Percentiles rank a stretch among this genome's conserved stretches.
These are phyloP conservation scores for Taphrina communis DNA, from an alignment of 1,139 yeast genomes.

Conservation along the genomic window DNA sequence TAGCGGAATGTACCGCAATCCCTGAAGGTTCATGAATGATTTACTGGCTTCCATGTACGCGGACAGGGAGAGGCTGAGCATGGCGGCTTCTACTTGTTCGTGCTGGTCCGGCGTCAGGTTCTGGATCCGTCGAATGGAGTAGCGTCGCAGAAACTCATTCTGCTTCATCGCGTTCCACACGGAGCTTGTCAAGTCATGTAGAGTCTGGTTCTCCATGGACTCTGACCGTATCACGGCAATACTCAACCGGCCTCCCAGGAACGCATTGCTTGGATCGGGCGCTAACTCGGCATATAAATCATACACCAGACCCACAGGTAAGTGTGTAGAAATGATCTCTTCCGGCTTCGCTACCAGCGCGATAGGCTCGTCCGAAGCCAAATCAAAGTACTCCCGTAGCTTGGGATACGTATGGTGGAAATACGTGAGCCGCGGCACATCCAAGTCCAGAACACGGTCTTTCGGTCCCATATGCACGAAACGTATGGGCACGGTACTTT, in stretches of 20 bases:
- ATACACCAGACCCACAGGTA: constrained; percentile 40
- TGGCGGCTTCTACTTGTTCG: not conserved
- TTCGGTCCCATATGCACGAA: not conserved
- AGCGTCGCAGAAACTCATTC: constrained; percentile 11
- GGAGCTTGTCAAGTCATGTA: not conserved
- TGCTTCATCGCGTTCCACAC: constrained; percentile 36
- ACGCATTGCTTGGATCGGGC: not conserved
- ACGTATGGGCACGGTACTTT: constrained; percentile 22
- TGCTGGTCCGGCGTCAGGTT: constrained; percentile 11
- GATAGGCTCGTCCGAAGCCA: not conserved
- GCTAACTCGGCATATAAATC: constrained; percentile 19
- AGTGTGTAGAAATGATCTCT: constrained; percentile 3
- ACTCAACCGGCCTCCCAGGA: not conserved
- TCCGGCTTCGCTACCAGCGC: not conserved
- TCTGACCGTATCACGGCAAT: not conserved
- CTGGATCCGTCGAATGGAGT: not conserved
- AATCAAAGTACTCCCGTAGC: constrained; percentile 3
- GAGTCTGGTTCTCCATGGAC: not conserved
- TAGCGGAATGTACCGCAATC: constrained; percentile 13
- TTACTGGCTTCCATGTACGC: not conserved
- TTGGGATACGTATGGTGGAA: constrained; percentile 13
- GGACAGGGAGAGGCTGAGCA: constrained; percentile 15
- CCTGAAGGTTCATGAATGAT: not conserved
- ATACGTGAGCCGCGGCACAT: constrained; percentile 29
- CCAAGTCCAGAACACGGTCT: constrained; percentile 5